Evolutionary conservation across 1,284 basidiomycete species (phyloP).

Genomic region (Cystobasidiaceae sp.): DNA sequence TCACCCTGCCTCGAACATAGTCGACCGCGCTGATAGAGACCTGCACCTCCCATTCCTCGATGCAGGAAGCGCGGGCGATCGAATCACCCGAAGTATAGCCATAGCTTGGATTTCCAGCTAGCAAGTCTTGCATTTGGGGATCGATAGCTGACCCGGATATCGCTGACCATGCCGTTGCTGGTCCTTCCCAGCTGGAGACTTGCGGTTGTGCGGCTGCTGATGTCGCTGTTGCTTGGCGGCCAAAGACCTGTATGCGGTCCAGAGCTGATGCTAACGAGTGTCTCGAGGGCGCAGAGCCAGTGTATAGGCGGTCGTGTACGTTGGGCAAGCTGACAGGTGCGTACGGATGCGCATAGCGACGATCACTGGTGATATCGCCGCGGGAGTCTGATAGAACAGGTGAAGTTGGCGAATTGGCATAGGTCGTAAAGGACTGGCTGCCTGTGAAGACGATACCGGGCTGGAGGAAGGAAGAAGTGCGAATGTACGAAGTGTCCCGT

Average conservation of each 20-base stretch:
- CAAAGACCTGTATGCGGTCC: background rate
- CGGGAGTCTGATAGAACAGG: background rate
- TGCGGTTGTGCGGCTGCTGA: no score
- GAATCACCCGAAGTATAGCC: background rate
- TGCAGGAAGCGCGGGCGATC: background rate
- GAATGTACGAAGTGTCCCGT: constrained; percentile 14
- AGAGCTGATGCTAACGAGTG: background rate
- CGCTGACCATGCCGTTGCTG: constrained; percentile 12
- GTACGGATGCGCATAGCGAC: background rate
- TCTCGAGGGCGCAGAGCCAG: background rate
- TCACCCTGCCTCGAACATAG: constrained; percentile 5
- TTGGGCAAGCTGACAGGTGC: background rate
- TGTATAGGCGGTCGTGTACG: background rate
- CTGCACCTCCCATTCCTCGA: constrained; percentile 27
- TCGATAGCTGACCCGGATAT: constrained; percentile 26
- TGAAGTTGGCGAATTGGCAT: background rate
- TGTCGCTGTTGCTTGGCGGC: constrained; percentile 2
- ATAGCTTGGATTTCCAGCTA: constrained; percentile 16
- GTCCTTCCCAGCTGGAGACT: background rate
- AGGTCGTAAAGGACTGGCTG: constrained; percentile 21
- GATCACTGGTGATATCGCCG: background rate
- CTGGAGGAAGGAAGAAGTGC: constrained; percentile 21
- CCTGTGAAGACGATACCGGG: constrained; percentile 25
- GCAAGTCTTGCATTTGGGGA: constrained; percentile 17
- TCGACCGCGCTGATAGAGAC: constrained; percentile 18